phyloP scores from a whole-genome alignment of 495 filamentous ascomycete species.

The Neurospora sp. region DNA sequence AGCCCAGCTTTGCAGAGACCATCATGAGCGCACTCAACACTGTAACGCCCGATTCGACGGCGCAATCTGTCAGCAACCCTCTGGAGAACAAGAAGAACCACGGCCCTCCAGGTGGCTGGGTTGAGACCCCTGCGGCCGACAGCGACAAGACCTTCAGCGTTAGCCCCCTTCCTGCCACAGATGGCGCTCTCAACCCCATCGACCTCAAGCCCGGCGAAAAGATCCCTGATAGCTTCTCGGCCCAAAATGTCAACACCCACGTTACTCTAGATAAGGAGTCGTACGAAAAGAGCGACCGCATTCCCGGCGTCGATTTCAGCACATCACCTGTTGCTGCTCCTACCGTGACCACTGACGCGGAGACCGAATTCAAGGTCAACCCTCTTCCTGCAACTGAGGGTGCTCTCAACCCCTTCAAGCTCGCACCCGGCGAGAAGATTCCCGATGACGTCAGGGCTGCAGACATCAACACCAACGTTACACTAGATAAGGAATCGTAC shows the following conservation, averaged over 20 bases:
- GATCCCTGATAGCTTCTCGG: conserved; percentile 50
- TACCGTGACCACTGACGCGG: neutral
- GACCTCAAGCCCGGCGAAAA: conserved; percentile 65
- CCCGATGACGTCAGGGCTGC: conserved; percentile 48
- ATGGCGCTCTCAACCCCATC: conserved; percentile 67
- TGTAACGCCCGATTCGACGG: conserved; percentile 64
- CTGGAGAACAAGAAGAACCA: conserved; percentile 36
- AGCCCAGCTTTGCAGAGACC: conserved; percentile 32
- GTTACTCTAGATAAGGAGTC: conserved; percentile 67
- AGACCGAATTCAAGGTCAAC: conserved; percentile 49
- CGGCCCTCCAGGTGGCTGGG: conserved; percentile 60
- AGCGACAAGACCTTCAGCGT: conserved; percentile 43
- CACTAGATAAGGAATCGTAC: conserved; percentile 74
- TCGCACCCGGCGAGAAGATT: conserved; percentile 71
- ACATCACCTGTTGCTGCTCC: neutral
- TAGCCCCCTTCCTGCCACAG: conserved; percentile 64
- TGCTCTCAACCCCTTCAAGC: conserved; percentile 67
- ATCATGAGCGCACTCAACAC: conserved; percentile 47
- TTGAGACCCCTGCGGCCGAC: conserved; percentile 55
- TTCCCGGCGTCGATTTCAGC: conserved; percentile 28
- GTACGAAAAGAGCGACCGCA: conserved; percentile 59
- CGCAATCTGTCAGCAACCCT: conserved; percentile 59
- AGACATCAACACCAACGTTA: conserved; percentile 50
- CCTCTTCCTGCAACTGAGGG: conserved; percentile 71
- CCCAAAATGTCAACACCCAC: conserved; percentile 41